phyloP scores from a whole-genome alignment of 1,284 basidiomycete species.

The Ceratobasidium sp. region DNA sequence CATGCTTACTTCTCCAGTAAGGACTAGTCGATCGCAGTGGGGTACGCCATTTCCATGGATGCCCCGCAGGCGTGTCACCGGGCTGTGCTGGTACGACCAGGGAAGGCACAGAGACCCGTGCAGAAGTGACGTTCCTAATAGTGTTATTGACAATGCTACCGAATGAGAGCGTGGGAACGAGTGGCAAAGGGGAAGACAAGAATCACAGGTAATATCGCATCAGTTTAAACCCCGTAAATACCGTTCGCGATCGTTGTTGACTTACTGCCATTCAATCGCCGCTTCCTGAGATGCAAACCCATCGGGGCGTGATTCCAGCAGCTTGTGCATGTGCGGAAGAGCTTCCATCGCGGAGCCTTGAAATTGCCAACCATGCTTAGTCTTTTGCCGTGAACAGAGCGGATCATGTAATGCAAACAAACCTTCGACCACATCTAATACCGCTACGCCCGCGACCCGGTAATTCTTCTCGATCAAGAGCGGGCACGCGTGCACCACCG shows the following conservation, averaged over 20 bases:
- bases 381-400: neutral
- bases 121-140: conserved; percentile 81
- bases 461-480: conserved; percentile 74
- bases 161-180: neutral
- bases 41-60: conserved; percentile 78
- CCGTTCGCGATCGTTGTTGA: conserved; percentile 46
- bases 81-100: conserved; percentile 66
- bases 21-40: conserved; percentile 86
- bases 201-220: neutral
- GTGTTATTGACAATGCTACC: conserved; percentile 64
- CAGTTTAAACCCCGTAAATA: neutral
- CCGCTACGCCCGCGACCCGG: conserved; percentile 81
- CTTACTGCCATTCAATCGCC: conserved; percentile 96
- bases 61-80: conserved; percentile 54
- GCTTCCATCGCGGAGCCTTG: conserved; percentile 93
- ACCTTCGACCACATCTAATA: conserved; percentile 98
- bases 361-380: conserved; percentile 20
- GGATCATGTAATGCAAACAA: conserved; percentile 39
- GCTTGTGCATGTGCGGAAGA: conserved; percentile 87
- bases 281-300: conserved; percentile 85
- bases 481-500: conserved; percentile 78
- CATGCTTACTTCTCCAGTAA: conserved; percentile 82
- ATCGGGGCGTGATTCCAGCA: conserved; percentile 86
- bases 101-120: conserved; percentile 85
- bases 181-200: neutral